Evolutionary conservation across 495 filamentous ascomycete species (phyloP), one percentile per base, ranked within the genome.

Genomic region (Penicillium herquei): DNA sequence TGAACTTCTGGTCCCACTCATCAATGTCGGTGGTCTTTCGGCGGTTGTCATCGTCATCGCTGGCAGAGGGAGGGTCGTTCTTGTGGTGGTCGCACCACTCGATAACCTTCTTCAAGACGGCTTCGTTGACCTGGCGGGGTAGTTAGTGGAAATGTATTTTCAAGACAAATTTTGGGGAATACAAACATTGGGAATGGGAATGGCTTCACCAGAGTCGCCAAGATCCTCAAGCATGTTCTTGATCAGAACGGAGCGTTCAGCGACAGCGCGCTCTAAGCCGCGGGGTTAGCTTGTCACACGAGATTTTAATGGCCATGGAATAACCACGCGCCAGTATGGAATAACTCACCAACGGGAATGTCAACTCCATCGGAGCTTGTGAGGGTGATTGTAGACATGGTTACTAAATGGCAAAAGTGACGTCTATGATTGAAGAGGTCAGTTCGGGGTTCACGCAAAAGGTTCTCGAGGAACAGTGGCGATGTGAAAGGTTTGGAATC

Each of bases 1-100:
- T 98, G 71, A 97, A 98, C 71, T 98, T 98, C 72, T 97, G 94
- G 63, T 98, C 94, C 94, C 94, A 98, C 75, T 98, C 94, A 39
- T 97, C 94, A 64, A 98, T 98, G 49, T 98, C 94, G 17, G 94
- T 97, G 0, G 91, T 95, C 84, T 96, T 96, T 81, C 96, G 96
- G 58, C 95, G 90, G 37, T 82, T 88, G 67, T 98, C 94, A 60
- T 91, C 87, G 56, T 98, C 93, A 50, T 98, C 94, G 49, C 93
- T 90, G 50, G 84, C 78, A 39, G 83, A 78, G 14, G 85, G 81
- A 42, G 94, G 89, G 70, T 98, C 94, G 64, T 82, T 83, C 70
- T 88, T 87, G 83, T 98, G 94, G 66, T 98, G 91, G 59, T 85
- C 83, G 71, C 94, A 98, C 94, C 94, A 98, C 69, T 97, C 95